Base-by-base conservation (phyloP, 345 rosid species). In the Eucalyptus regnans region DNA sequence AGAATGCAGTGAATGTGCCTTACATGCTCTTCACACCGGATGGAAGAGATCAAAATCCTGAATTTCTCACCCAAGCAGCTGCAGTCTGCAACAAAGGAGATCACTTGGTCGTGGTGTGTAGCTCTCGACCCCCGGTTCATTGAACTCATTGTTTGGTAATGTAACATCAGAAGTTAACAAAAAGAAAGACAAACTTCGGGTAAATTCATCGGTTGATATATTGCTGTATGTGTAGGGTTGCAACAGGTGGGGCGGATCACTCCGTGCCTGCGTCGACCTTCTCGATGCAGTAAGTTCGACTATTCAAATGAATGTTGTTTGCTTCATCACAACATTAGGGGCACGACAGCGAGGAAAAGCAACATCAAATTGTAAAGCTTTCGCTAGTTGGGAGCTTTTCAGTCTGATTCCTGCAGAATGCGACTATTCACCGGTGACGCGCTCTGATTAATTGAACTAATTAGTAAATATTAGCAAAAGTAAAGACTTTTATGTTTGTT, bases 1-100 rank as follows among this genome's bases (percentile, higher is more conserved):
- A 92, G 33, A 91, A 90, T 79, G 96, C 95, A 13, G 66, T 93
- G 88, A 93, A 93, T 88, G 88, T 92, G 87, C 95, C 96, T 50
- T 90, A 90, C 91, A 90, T 93, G 95, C 92, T 93, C 92, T 91
- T 88, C 41, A 37, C 60, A 91, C 90, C 88, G 54, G 93, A 92
- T 92, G 95, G 96, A 58, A 91, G 79, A 90, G 91, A 89, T 18
- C 7, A 18, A 52, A 93, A 93, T 87, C 93, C 93, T 15, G 94
- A 93, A 50, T 94, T 95, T 91, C 89, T 93, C 14, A 2, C 88
- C 41, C 94, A 90, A 71, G 91, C 91, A 48, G 89, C 92, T 16
- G 85, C 91, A 5, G 79, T 90, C 86, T 90, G 89, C 93, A 91
- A 90, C 88, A 92, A 93, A 89, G 93, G 92, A 86, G 94, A 95